phyloP scores from a whole-genome alignment of 208 protist species.

The Crithidia sp. region DNA sequence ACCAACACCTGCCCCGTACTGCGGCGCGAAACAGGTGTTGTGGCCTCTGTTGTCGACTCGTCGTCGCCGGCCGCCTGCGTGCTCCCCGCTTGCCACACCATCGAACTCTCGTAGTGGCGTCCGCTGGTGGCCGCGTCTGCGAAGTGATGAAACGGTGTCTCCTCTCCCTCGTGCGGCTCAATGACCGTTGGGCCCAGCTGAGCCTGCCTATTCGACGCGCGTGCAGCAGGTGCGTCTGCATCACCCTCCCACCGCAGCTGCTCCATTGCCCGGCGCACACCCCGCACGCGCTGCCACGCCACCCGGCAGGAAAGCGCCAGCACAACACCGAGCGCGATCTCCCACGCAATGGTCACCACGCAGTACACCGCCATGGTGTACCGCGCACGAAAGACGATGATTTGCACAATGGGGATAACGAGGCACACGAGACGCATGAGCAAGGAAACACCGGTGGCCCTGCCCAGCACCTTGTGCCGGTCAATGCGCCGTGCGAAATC shows the following conservation, averaged over 20 bases:
- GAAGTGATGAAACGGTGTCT: background rate
- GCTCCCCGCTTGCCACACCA: background rate
- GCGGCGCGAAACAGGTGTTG: background rate
- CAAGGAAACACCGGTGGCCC: conserved; percentile 1
- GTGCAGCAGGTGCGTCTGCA: background rate
- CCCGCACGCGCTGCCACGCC: background rate
- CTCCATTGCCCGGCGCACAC: conserved; percentile 14
- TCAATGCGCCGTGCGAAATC: conserved; percentile 3
- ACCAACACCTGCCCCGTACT: background rate
- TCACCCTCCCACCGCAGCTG: conserved; percentile 1
- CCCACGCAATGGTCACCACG: background rate
- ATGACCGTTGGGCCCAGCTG: background rate
- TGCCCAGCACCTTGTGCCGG: background rate
- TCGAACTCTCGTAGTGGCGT: background rate
- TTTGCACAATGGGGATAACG: background rate
- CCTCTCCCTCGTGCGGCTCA: background rate
- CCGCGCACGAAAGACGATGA: background rate
- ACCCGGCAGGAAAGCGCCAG: conserved; percentile 11
- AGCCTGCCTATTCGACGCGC: background rate
- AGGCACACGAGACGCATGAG: background rate
- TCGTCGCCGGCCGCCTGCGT: background rate
- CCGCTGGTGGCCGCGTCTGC: background rate
- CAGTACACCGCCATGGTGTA: background rate
- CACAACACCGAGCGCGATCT: background rate
- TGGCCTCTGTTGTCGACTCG: background rate